Base-by-base conservation (phyloP, 768 basidiomycete species). In the Tylopilus vinaceipallidus region DNA sequence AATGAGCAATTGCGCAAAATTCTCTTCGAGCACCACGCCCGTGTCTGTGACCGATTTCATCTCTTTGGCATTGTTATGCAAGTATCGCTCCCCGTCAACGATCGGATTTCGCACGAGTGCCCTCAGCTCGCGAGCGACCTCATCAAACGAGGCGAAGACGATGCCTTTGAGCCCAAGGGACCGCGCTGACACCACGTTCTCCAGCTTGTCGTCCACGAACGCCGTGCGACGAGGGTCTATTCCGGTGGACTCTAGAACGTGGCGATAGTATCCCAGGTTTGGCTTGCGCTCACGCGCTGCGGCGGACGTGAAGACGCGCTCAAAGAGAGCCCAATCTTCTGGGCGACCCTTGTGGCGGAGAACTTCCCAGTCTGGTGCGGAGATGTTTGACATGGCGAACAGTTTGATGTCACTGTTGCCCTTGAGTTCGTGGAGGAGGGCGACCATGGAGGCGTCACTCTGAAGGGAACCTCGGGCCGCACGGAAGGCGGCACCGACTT, bases 321-420 rank as follows among this genome's bases (percentile, higher is more conserved):
- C 57, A 41, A 61, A 61, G 17, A 61, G 57, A 1, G 41, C 47
- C 60, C 59, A 61, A 19, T 61, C 60, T 35, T 50, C 47, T 0
- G 49, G 33, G 1, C 42, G 27, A 13, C 33, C 56, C 19, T 51
- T 62, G 40, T 30, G 42, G 13, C 43, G 50, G 22, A 61, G 60
- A 27, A 55, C 10, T 11, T 62, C 56, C 52, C 59, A 60, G 32
- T 60, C 60, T 2, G 59, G 59, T 4, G 53, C 43, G 0, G 59
- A 59, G 24, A 64, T 50, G 24, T 62, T 56, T 22, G 60, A 60
- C 58, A 63, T 57, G 47, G 61, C 61, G 9, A 57, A 60, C 2
- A 61, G 23, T n/a, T 16, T 45, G 13, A 61, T 47, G 34, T 41
- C 42, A 8, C 2, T 39, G 16, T 43, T 41, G 0, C 14, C 16